Conservation (phyloP, 1,139 yeast genomes). For the Meyerozyma elateridarum region DNA sequence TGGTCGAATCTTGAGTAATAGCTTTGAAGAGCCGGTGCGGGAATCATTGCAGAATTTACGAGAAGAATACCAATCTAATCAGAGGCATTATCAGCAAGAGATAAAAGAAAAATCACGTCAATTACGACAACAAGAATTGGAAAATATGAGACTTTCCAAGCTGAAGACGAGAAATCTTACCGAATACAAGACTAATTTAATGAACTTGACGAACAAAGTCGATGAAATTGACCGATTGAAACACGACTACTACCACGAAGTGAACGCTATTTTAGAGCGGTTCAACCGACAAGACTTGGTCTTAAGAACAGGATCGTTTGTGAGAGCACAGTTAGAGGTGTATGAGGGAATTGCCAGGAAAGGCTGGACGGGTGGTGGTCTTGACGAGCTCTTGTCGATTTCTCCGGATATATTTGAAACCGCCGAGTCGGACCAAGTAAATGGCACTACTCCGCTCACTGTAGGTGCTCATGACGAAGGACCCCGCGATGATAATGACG, state of each 20-base stretch:
- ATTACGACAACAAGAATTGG: slow-evolving; percentile 52
- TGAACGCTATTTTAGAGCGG: slow-evolving; percentile 46
- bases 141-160: slow-evolving; percentile 51
- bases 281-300: slow-evolving; percentile 47
- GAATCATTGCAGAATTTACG: slow-evolving; percentile 40
- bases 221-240: slow-evolving; percentile 76
- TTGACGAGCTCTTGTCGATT: slow-evolving; percentile 58
- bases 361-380: slow-evolving; percentile 85
- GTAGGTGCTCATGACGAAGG: neutral
- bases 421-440: neutral
- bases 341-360: slow-evolving; percentile 78
- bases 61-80: slow-evolving; percentile 36
- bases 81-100: slow-evolving; percentile 48
- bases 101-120: slow-evolving; percentile 46
- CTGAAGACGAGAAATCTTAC: slow-evolving; percentile 56
- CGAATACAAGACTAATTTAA: slow-evolving; percentile 59
- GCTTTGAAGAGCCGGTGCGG: slow-evolving; percentile 54
- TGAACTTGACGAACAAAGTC: slow-evolving; percentile 64
- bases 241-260: slow-evolving; percentile 67
- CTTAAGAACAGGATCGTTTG: slow-evolving; percentile 55
- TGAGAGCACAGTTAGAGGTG: slow-evolving; percentile 76
- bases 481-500: neutral
- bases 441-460: neutral
- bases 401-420: slow-evolving; percentile 49
- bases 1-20: slow-evolving; percentile 47